Percentiles rank a stretch among this genome's conserved stretches.
Conservation (phyloP, 2,329 filamentous ascomycete genomes). For the Claviceps africana region DNA sequence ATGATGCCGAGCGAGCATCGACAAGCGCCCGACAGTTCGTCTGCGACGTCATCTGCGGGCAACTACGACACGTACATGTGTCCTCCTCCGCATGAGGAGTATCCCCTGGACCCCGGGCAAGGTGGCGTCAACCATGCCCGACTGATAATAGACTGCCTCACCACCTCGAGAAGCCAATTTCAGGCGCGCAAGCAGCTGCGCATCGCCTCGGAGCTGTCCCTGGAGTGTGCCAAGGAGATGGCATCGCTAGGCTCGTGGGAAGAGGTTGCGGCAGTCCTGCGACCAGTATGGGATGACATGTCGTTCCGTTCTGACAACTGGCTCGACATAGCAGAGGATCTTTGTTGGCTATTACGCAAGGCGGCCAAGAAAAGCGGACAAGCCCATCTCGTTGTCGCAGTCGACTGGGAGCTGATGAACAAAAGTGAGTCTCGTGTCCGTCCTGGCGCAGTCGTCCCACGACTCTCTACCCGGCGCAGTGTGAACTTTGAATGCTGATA, state of each 20-base stretch:
- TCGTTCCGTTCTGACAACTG: conserved; percentile 45
- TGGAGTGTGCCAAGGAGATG: conserved; percentile 44
- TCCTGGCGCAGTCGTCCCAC: background rate
- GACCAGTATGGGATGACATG: conserved; percentile 43
- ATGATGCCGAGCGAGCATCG: conserved; percentile 46
- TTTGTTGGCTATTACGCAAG: conserved; percentile 46
- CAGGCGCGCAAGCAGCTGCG: conserved; percentile 38
- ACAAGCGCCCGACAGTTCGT: conserved; percentile 32
- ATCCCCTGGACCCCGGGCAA: conserved; percentile 30
- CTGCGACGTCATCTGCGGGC: conserved; percentile 30
- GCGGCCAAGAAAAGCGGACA: conserved; percentile 39
- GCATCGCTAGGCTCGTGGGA: conserved; percentile 36
- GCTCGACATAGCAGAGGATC: conserved; percentile 43
- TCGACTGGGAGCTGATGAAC: conserved; percentile 53
- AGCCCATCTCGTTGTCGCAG: conserved; percentile 41
- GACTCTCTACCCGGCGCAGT: background rate
- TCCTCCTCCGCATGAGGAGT: conserved; percentile 47
- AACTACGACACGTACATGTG: conserved; percentile 56
- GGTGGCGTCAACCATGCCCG: conserved; percentile 39
- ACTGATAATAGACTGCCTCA: conserved; percentile 39
- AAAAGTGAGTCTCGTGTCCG: conserved; percentile 29
- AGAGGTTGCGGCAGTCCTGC: conserved; percentile 37
- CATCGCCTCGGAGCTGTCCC: conserved; percentile 38
- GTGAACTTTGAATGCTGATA: background rate
- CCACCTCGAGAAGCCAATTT: conserved; percentile 39